Percentiles rank a stretch among this genome's conserved stretches.
These are phyloP conservation scores for Zymoseptoria passerinii DNA, from an alignment of 2,329 filamentous ascomycete species.

Conservation along the genomic window DNA sequence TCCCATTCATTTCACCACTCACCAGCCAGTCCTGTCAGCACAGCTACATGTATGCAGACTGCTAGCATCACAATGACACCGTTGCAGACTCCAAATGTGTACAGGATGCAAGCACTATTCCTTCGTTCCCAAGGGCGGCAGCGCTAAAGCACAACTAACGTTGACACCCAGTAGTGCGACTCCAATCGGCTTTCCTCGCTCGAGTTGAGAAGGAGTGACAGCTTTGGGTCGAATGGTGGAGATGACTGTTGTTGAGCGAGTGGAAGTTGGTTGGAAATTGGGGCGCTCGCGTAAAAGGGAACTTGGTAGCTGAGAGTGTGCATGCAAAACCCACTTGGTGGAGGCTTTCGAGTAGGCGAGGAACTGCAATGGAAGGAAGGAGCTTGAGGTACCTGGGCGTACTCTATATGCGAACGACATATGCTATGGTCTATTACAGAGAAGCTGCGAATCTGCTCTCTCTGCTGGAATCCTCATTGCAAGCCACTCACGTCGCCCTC, in stretches of 20 bases:
- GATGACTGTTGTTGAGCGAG: too few relatives aligned
- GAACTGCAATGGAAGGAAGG: background rate
- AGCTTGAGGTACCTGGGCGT: background rate
- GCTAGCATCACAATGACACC: too few relatives aligned
- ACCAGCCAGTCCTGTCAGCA: too few relatives aligned
- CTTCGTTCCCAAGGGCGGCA: background rate
- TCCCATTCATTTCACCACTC: too few relatives aligned
- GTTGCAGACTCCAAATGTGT: too few relatives aligned
- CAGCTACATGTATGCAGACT: too few relatives aligned
- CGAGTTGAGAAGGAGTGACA: background rate
- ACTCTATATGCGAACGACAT: background rate
- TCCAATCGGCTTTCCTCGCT: background rate
- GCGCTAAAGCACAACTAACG: background rate
- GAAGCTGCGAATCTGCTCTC: background rate
- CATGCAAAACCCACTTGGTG: background rate
- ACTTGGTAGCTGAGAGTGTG: background rate
- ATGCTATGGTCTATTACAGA: background rate
- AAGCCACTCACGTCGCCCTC: background rate
- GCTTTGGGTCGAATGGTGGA: too few relatives aligned
- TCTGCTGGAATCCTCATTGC: background rate
- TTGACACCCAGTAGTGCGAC: background rate
- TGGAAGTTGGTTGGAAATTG: background rate
- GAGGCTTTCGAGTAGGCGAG: background rate
- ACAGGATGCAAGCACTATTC: too few relatives aligned
- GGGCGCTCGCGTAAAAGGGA: background rate